These are phyloP conservation scores for Sporothrix globosa DNA, from an alignment of 2,329 filamentous ascomycete species.

Conservation along the genomic window DNA sequence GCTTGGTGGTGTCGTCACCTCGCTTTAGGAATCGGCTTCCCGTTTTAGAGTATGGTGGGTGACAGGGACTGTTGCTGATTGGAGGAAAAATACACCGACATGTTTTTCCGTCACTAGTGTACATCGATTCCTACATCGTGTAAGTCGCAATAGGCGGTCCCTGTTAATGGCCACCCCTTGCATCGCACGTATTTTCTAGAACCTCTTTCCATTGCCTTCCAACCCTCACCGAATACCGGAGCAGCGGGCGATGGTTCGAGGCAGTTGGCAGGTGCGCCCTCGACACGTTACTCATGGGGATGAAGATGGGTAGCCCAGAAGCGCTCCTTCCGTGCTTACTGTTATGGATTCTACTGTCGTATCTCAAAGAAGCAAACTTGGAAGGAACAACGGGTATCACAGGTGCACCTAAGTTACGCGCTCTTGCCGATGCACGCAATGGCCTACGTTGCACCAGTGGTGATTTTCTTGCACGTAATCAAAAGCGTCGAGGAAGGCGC, in stretches of 20 bases:
- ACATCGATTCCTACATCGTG: background rate
- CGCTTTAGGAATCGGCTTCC: background rate
- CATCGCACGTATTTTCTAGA: slow-evolving; percentile 14
- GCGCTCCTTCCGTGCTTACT: background rate
- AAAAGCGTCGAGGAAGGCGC: background rate
- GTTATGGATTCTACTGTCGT: background rate
- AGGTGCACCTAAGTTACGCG: background rate
- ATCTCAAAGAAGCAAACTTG: background rate
- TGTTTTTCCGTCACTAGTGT: slow-evolving; percentile 26
- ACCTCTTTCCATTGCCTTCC: background rate
- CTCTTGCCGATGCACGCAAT: background rate
- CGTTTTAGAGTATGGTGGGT: background rate
- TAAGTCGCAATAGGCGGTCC: background rate
- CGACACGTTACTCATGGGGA: slow-evolving; percentile 1
- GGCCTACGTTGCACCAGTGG: background rate
- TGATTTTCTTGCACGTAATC: no score
- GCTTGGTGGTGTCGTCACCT: background rate
- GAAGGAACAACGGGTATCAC: background rate
- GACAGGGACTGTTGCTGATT: slow-evolving; percentile 13
- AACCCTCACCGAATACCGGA: slow-evolving; percentile 25
- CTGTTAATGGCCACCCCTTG: background rate
- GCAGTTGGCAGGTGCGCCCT: background rate
- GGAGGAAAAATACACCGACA: slow-evolving; percentile 29
- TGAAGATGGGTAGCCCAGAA: background rate
- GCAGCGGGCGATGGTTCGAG: background rate